These are phyloP conservation scores for Choiromyces venosus DNA, from an alignment of 495 filamentous ascomycete species.

Conservation along the genomic window DNA sequence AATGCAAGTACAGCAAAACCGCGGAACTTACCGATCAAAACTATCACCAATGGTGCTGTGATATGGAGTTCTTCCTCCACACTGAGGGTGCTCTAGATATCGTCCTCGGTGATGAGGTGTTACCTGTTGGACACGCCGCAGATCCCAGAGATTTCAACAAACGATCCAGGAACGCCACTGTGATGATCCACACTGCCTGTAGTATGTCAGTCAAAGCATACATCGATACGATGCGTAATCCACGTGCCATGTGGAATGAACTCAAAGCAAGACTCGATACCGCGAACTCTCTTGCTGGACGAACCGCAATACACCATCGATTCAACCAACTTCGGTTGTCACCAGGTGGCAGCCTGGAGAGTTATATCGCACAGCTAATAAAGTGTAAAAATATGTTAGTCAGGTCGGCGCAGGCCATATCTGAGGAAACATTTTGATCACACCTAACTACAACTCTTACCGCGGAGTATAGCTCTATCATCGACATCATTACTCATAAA, in stretches of 20 bases:
- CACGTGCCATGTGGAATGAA: neutral
- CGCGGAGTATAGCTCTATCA: no score
- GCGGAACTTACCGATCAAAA: no score
- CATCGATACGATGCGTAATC: neutral
- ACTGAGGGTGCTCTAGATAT: no score
- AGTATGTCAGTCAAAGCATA: neutral
- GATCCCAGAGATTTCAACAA: no score
- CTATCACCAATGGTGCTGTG: no score
- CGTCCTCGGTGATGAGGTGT: no score
- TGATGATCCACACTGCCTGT: neutral
- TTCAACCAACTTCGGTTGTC: no score
- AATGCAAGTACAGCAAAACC: no score
- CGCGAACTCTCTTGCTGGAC: neutral
- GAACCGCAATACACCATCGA: neutral
- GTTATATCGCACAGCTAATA: neutral
- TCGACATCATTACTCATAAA: no score
- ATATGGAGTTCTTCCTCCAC: no score
- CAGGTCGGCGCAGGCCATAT: neutral
- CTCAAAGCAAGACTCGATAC: constrained; percentile 1
- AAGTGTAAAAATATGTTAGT: neutral
- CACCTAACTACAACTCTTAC: neutral
- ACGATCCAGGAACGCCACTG: neutral
- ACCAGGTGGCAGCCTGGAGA: neutral
- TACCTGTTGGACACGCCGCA: no score
- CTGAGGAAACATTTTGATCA: neutral